These are phyloP conservation scores for Yarrowia porcina DNA, from an alignment of 805 yeast species.

Conservation along the genomic window DNA sequence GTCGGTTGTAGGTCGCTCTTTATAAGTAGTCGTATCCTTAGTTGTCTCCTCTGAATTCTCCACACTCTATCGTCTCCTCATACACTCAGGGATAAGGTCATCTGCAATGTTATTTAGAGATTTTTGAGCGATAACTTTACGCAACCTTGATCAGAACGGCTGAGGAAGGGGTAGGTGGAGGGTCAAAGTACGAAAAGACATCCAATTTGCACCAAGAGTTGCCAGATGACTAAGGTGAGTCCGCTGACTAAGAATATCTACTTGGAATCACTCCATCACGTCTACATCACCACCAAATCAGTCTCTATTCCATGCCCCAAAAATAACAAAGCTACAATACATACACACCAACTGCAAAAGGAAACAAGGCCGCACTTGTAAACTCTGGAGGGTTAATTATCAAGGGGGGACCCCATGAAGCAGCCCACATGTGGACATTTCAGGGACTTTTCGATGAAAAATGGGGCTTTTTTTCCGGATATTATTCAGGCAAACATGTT, in stretches of 20 bases:
- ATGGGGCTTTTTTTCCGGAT: no score
- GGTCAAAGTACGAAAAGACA: no score
- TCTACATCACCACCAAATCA: no score
- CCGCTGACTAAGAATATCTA: neutral
- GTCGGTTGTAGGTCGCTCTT: no score
- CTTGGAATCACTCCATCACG: neutral
- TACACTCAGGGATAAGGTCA: neutral
- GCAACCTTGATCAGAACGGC: neutral
- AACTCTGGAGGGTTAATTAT: neutral
- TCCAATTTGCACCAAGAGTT: no score
- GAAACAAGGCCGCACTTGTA: no score
- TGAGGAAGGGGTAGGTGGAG: neutral
- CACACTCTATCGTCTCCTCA: neutral
- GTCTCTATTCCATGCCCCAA: no score
- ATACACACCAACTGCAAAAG: neutral
- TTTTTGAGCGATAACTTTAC: neutral
- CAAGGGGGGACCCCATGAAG: neutral
- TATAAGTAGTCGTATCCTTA: no score
- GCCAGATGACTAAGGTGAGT: neutral
- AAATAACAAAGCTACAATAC: neutral
- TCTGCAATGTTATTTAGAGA: constrained; percentile 9
- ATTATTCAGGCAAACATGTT: no score
- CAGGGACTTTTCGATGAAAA: no score
- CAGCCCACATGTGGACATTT: neutral
- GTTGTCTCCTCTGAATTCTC: no score